phyloP scores from a whole-genome alignment of 1,284 basidiomycete species.

The Sanghuangporus baumii region DNA sequence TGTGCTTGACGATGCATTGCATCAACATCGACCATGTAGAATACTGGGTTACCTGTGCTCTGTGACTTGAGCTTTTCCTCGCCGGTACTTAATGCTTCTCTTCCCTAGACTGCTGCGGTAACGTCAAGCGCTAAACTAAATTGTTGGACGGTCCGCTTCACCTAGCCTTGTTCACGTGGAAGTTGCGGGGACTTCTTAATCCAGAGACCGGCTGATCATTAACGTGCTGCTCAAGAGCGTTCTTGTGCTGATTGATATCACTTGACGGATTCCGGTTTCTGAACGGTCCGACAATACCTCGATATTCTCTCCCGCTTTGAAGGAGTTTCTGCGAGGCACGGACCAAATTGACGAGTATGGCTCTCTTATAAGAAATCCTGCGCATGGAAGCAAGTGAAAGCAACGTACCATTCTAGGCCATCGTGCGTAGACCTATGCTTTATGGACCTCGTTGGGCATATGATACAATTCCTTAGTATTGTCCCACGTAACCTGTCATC shows the following conservation, averaged over 20 bases:
- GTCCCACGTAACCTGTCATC: not conserved
- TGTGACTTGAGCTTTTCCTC: too few relatives aligned
- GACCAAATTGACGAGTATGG: not conserved
- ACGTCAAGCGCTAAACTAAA: too few relatives aligned
- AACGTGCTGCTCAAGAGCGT: not conserved
- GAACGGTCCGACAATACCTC: not conserved
- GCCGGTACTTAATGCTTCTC: too few relatives aligned
- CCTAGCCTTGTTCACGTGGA: too few relatives aligned
- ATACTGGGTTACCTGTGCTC: too few relatives aligned
- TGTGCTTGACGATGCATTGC: too few relatives aligned
- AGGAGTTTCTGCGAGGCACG: not conserved
- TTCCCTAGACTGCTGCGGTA: too few relatives aligned
- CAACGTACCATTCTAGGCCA: not conserved
- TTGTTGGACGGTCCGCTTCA: too few relatives aligned
- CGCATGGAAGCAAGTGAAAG: not conserved
- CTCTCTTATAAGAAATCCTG: not conserved
- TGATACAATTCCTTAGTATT: too few relatives aligned
- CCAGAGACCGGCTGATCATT: not conserved
- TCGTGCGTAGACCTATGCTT: not conserved
- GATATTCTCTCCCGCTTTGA: not conserved
- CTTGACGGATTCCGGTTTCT: not conserved
- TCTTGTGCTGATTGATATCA: not conserved
- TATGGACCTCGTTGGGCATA: not conserved
- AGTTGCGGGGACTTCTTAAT: too few relatives aligned
- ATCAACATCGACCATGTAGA: too few relatives aligned